These are phyloP conservation scores for Aspergillus taichungensis DNA, from an alignment of 495 filamentous ascomycete genomes.

Conservation along the genomic window DNA sequence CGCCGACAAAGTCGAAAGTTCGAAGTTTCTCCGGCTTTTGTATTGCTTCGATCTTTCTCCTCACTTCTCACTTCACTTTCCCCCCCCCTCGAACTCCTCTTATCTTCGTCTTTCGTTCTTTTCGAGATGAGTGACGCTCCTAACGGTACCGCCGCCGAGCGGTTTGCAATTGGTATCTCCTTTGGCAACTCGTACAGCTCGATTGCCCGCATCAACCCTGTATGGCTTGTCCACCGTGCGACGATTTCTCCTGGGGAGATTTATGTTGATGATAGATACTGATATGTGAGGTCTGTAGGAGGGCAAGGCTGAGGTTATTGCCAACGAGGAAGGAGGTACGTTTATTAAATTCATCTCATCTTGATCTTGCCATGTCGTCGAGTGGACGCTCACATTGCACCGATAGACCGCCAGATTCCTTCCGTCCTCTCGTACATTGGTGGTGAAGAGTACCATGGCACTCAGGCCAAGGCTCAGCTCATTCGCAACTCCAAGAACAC, in stretches of 20 bases:
- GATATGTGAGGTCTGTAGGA: slow-evolving; percentile 44
- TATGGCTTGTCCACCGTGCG: slow-evolving; percentile 25
- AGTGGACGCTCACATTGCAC: background rate
- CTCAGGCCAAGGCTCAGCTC: slow-evolving; percentile 87
- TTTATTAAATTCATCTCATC: slow-evolving; percentile 1
- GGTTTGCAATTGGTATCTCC: slow-evolving; percentile 84
- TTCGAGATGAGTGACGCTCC: slow-evolving; percentile 48
- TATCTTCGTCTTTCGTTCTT: slow-evolving; percentile 6
- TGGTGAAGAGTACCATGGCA: slow-evolving; percentile 93
- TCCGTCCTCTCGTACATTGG: slow-evolving; percentile 88
- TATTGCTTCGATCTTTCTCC: slow-evolving; percentile 8
- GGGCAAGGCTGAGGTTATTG: slow-evolving; percentile 94
- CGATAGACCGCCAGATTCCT: slow-evolving; percentile 87
- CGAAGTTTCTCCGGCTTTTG: slow-evolving; percentile 8
- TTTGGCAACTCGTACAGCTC: slow-evolving; percentile 98
- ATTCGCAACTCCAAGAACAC: slow-evolving; percentile 89
- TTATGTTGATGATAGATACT: background rate
- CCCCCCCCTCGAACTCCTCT: slow-evolving; percentile 12
- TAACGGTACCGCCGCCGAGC: slow-evolving; percentile 38
- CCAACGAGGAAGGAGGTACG: slow-evolving; percentile 96
- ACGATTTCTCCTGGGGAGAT: background rate
- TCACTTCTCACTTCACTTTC: slow-evolving; percentile 8
- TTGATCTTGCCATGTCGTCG: slow-evolving; percentile 1
- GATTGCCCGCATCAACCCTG: slow-evolving; percentile 72
- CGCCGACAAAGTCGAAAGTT: slow-evolving; percentile 15